Base-by-base conservation (phyloP, 2,329 filamentous ascomycete genomes). In the Fusarium sp. region DNA sequence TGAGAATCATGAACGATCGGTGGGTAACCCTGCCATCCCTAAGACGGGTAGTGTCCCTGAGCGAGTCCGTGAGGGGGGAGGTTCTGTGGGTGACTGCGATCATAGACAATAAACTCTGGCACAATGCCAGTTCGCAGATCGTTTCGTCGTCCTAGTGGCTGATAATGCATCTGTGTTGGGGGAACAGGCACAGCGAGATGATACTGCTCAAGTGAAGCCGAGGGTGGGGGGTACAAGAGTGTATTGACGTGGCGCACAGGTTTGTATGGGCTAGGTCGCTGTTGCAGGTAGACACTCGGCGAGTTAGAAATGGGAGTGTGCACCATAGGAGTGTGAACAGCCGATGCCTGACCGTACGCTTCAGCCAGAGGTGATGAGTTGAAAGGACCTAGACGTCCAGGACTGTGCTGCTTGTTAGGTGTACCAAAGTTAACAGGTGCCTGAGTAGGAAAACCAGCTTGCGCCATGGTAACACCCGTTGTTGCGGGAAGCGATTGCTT, bases 181-280 rank as follows among this genome's bases (percentile, higher is more conserved):
- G 83, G 82, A 79, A 88, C 75, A 85, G 84, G 82, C 79, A 88
- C 77, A 13, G 81, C 75, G 9, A 93, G 84, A 71, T 92, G 86
- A 78, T 94, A 92, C 74, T 92, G 88, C 70, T 95, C 91, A 69
- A 97, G 87, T 11, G 93, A 93, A 12, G 90, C 87, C 27, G 93
- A 92, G 1, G 94, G 93, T 10, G 94, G 93, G 35, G 95, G 95
- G 64, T 96, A 94, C 33, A 98, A 86, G n/a, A 98, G 88, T 1
- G 94, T 97, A 74, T 96, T 94, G 64, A 98, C 93, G 67, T 93
- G 89, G 57, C 95, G 92, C 41, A 98, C 92, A 2, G 95, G 95
- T 70, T 94, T 93, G 81, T 98, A 98, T 6, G 96, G 96, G 60
- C 95, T 98, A 70, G 93, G 91, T 61, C 96, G 89, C 79, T 97